phyloP scores from a whole-genome alignment of 1,284 basidiomycete genomes.

The Malassezia caprae region DNA sequence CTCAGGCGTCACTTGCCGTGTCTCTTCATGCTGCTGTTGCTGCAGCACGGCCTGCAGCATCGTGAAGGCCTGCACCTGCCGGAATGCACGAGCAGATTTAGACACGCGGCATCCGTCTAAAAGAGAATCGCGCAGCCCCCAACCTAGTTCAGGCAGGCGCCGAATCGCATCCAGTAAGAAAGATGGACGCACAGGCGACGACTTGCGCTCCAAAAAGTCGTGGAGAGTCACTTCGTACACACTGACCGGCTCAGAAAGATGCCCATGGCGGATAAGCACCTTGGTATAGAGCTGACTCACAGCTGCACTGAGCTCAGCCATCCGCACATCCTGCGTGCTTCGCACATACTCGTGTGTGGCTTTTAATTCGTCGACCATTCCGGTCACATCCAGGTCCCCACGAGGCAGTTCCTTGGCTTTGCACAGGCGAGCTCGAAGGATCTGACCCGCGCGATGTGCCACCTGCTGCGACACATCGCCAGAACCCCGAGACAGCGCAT shows the following conservation, averaged over 20 bases:
- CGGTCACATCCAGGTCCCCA: slow-evolving; percentile 50
- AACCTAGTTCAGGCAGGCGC: slow-evolving; percentile 61
- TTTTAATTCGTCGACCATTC: slow-evolving; percentile 54
- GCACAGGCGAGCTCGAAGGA: slow-evolving; percentile 64
- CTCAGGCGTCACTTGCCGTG: slow-evolving; percentile 31
- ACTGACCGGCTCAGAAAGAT: slow-evolving; percentile 11
- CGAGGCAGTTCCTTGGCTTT: slow-evolving; percentile 64
- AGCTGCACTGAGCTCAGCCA: slow-evolving; percentile 58
- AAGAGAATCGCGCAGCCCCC: slow-evolving; percentile 59
- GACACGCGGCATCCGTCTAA: slow-evolving; percentile 51
- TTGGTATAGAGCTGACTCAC: slow-evolving; percentile 63
- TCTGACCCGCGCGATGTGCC: slow-evolving; percentile 68
- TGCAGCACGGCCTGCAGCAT: slow-evolving; percentile 62
- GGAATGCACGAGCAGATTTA: slow-evolving; percentile 25
- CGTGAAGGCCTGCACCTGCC: slow-evolving; percentile 58
- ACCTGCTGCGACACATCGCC: slow-evolving; percentile 56
- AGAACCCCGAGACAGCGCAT: slow-evolving; percentile 55
- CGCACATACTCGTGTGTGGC: slow-evolving; percentile 67
- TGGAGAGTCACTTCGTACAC: slow-evolving; percentile 61
- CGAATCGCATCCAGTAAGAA: slow-evolving; percentile 73
- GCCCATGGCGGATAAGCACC: slow-evolving; percentile 18
- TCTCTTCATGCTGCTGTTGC: slow-evolving; percentile 49
- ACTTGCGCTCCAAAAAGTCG: slow-evolving; percentile 72
- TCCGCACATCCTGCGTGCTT: slow-evolving; percentile 57
- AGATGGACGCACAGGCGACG: slow-evolving; percentile 61